A percentile compares a stretch with the other conserved stretches of the same genome.
phyloP scores from a whole-genome alignment of 2,329 filamentous ascomycete genomes.

The Exophiala calicioides region DNA sequence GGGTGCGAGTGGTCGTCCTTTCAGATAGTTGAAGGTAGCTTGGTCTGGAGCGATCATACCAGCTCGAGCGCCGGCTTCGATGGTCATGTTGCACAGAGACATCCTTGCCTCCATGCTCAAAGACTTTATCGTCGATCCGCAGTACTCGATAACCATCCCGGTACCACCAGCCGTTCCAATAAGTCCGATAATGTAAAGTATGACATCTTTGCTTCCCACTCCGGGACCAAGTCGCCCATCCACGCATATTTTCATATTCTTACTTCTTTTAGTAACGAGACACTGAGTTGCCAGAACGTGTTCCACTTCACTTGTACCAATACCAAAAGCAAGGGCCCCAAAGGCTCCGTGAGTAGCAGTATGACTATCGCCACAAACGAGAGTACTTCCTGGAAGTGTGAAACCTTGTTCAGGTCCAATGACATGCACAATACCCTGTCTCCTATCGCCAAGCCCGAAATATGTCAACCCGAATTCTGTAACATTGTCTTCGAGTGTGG shows the following conservation, averaged over 20 bases:
- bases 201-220: conserved; percentile 93
- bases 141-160: conserved; percentile 94
- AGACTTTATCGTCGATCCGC: conserved; percentile 83
- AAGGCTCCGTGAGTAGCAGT: conserved; percentile 98
- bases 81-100: conserved; percentile 99
- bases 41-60: conserved; percentile 97
- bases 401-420: conserved; percentile 99
- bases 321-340: conserved; percentile 90
- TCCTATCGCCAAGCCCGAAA: conserved; percentile 93
- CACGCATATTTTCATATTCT: conserved; percentile 98
- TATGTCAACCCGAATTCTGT: conserved; percentile 96
- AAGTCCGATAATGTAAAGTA: conserved; percentile 87
- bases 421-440: conserved; percentile 97
- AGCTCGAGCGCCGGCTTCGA: conserved; percentile 90
- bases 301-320: conserved; percentile 97
- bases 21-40: conserved; percentile 91
- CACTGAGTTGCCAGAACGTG: conserved; percentile 97
- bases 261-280: conserved; percentile 89
- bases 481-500: conserved; percentile 95
- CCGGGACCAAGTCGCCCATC: conserved; percentile 86
- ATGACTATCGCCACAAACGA: conserved; percentile 97
- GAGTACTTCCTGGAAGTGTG: conserved; percentile 92
- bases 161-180: conserved; percentile 96
- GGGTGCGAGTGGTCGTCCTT: conserved; percentile 87
- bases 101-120: conserved; percentile 97